phyloP scores from a whole-genome alignment of 768 basidiomycete genomes.

The Termitomyces sp. region DNA sequence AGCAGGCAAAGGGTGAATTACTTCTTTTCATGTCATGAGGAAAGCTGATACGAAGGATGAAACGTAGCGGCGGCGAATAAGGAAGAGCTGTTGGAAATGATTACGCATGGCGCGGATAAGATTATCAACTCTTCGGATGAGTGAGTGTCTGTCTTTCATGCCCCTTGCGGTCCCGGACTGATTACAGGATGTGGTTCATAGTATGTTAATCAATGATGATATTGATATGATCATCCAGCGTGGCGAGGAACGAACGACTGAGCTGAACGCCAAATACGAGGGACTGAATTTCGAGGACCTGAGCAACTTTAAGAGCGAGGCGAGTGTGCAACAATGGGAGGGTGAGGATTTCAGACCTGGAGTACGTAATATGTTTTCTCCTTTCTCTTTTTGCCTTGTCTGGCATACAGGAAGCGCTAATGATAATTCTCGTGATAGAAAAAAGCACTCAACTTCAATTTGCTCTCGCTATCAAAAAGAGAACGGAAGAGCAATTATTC shows the following conservation, averaged over 20 bases:
- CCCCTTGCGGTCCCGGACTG: neutral
- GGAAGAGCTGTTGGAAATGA: slow-evolving; percentile 97
- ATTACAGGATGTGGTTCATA: slow-evolving; percentile 19
- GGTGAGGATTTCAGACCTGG: slow-evolving; percentile 87
- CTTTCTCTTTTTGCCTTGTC: neutral
- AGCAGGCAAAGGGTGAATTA: slow-evolving; percentile 65
- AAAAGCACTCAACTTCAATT: slow-evolving; percentile 67
- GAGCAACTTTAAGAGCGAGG: slow-evolving; percentile 95
- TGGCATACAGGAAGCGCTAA: neutral
- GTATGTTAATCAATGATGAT: slow-evolving; percentile 76
- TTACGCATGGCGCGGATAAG: slow-evolving; percentile 94
- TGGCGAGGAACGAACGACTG: slow-evolving; percentile 86
- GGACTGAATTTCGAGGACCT: slow-evolving; percentile 90
- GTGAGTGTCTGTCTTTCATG: slow-evolving; percentile 35
- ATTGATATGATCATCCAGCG: slow-evolving; percentile 91
- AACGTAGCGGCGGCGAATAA: slow-evolving; percentile 81
- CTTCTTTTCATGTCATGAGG: neutral
- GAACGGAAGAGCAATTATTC: slow-evolving; percentile 94
- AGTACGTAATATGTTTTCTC: slow-evolving; percentile 32
- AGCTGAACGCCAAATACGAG: slow-evolving; percentile 90
- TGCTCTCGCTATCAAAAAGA: slow-evolving; percentile 85
- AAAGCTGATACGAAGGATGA: neutral
- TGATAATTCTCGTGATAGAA: slow-evolving; percentile 29
- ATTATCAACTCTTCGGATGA: slow-evolving; percentile 80
- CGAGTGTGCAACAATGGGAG: slow-evolving; percentile 90